Percentiles rank a stretch among this genome's conserved stretches.
Conservation (phyloP, 2,329 filamentous ascomycete genomes). For the Colletotrichum cordylinicola region DNA sequence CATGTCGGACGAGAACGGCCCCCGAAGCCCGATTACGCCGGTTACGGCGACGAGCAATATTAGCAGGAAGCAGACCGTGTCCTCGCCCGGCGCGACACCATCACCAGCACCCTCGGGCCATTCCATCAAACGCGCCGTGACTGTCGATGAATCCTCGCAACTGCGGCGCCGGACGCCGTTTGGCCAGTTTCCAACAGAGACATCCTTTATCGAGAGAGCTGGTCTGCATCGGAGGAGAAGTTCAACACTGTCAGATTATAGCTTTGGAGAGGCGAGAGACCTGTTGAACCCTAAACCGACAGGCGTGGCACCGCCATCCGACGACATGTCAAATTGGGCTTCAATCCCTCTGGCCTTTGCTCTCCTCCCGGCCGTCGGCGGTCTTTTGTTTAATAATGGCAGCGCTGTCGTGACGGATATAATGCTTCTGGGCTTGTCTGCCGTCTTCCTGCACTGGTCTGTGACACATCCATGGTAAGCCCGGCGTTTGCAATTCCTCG, state of each 20-base stretch:
- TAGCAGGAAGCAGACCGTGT: slow-evolving; percentile 19
- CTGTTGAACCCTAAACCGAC: slow-evolving; percentile 62
- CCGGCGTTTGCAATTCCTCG: background rate
- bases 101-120: slow-evolving; percentile 34
- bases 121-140: slow-evolving; percentile 46
- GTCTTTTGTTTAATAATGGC: slow-evolving; percentile 84
- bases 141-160: slow-evolving; percentile 38
- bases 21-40: slow-evolving; percentile 16
- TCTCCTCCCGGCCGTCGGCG: slow-evolving; percentile 84
- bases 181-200: slow-evolving; percentile 29
- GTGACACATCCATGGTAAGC: slow-evolving; percentile 86
- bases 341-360: slow-evolving; percentile 84
- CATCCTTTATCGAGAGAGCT: slow-evolving; percentile 28
- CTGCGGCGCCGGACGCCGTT: slow-evolving; percentile 27
- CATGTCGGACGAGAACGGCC: slow-evolving; percentile 21
- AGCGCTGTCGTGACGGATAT: slow-evolving; percentile 84
- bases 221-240: slow-evolving; percentile 63
- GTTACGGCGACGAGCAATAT: slow-evolving; percentile 13
- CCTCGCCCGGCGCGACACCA: slow-evolving; percentile 11
- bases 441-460: slow-evolving; percentile 91
- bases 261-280: slow-evolving; percentile 72
- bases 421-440: slow-evolving; percentile 79
- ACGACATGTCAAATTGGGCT: slow-evolving; percentile 68
- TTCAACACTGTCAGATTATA: slow-evolving; percentile 80
- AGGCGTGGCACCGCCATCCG: slow-evolving; percentile 6